Evolutionary conservation across 495 filamentous ascomycete species (phyloP).

Genomic region (Beverwykella pulmonaria): DNA sequence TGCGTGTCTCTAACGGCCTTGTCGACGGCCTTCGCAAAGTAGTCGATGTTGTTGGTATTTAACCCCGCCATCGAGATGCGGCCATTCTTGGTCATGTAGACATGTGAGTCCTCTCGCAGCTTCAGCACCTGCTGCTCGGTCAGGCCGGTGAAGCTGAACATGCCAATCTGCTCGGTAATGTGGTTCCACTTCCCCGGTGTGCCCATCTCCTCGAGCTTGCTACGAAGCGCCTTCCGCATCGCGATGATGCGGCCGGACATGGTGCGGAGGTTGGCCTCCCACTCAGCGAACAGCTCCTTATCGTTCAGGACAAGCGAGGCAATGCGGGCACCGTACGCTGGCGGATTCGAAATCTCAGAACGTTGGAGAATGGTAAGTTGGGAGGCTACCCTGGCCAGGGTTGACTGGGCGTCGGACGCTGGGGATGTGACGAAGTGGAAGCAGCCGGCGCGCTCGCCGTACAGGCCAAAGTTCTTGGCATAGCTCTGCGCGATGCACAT

Average conservation of each 20-base stretch:
- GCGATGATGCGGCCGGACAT: conserved; percentile 93
- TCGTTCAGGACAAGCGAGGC: conserved; percentile 84
- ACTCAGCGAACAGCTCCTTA: conserved; percentile 78
- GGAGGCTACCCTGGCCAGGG: conserved; percentile 69
- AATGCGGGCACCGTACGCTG: conserved; percentile 89
- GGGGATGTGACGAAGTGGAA: conserved; percentile 93
- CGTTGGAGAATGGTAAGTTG: conserved; percentile 95
- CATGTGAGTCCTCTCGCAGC: conserved; percentile 76
- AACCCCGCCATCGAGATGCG: conserved; percentile 93
- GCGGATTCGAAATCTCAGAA: conserved; percentile 95
- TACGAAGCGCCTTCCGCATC: conserved; percentile 77
- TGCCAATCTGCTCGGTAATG: conserved; percentile 97
- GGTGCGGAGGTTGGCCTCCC: conserved; percentile 87
- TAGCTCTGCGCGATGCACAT: conserved; percentile 94
- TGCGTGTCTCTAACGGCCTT: conserved; percentile 72
- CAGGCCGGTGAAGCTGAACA: conserved; percentile 98
- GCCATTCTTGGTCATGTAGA: conserved; percentile 99
- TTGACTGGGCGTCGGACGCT: conserved; percentile 63
- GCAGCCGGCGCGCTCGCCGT: conserved; percentile 92
- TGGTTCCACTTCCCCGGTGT: conserved; percentile 95
- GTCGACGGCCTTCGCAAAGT: conserved; percentile 86
- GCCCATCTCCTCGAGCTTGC: conserved; percentile 74
- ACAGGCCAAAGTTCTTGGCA: conserved; percentile 98
- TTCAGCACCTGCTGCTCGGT: conserved; percentile 81
- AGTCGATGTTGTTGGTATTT: conserved; percentile 88